Percentiles rank a stretch among this genome's conserved stretches.
These are phyloP conservation scores for Monosporascus sp. DNA, from an alignment of 2,329 filamentous ascomycete genomes.

Conservation along the genomic window DNA sequence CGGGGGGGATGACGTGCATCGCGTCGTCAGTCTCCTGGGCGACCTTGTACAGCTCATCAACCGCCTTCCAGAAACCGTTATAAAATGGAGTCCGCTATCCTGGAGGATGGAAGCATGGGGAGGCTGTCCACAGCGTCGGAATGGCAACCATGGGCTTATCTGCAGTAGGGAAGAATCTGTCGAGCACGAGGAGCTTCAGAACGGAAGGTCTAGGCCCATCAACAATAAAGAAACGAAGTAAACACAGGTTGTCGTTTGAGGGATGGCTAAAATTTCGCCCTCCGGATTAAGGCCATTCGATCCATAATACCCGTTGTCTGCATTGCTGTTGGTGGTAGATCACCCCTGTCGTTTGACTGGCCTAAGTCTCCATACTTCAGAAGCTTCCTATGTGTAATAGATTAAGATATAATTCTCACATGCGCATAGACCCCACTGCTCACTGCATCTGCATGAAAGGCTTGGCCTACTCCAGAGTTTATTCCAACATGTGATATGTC, in stretches of 20 bases:
- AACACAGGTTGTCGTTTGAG: slow-evolving; percentile 3
- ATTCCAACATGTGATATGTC: too few species aligned
- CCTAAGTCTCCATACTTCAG: too few species aligned
- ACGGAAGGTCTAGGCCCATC: slow-evolving; percentile 31
- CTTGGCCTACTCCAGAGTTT: too few species aligned
- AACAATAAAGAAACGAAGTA: slow-evolving; percentile 28
- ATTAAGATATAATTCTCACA: too few species aligned
- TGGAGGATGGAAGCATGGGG: background rate
- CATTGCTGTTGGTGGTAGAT: too few species aligned
- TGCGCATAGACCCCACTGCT: too few species aligned
- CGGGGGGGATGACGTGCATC: slow-evolving; percentile 11
- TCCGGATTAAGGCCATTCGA: too few species aligned
- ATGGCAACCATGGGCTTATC: slow-evolving; percentile 4
- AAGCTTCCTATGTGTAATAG: too few species aligned
- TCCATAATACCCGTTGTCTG: too few species aligned
- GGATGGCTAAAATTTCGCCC: too few species aligned
- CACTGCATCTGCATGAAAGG: too few species aligned
- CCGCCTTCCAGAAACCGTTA: slow-evolving; percentile 15
- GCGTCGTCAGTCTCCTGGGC: slow-evolving; percentile 11
- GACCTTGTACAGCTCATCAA: slow-evolving; percentile 20
- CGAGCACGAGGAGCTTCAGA: slow-evolving; percentile 23
- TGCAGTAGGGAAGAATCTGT: slow-evolving; percentile 24
- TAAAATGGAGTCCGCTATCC: background rate
- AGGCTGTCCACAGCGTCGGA: background rate
- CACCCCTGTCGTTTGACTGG: too few species aligned